A percentile compares a stretch with the other conserved stretches of the same genome.
Conservation (phyloP, 2,329 filamentous ascomycete species). For the Pseudogymnoascus sp. region DNA sequence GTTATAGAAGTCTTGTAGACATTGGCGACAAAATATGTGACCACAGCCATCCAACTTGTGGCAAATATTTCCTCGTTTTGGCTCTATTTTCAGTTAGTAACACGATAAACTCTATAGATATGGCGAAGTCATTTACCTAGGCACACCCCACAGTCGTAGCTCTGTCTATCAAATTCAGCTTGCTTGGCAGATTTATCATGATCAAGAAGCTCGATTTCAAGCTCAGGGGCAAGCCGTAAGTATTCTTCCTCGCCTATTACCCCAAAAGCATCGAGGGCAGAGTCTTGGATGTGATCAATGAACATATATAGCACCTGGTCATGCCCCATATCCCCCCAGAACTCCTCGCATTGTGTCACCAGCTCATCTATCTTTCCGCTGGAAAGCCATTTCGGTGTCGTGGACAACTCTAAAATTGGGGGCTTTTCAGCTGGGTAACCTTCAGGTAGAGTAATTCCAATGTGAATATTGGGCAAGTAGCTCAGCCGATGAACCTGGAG, state of each 20-base stretch:
- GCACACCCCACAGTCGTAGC: conserved; percentile 83
- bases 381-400: conserved; percentile 51
- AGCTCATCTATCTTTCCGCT: conserved; percentile 40
- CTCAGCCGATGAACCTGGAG: conserved; percentile 29
- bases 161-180: conserved; percentile 71
- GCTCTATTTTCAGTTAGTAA: conserved; percentile 45
- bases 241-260: conserved; percentile 41
- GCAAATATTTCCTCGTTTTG: conserved; percentile 77
- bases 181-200: conserved; percentile 69
- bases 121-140: conserved; percentile 42
- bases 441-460: conserved; percentile 47
- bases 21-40: conserved; percentile 87
- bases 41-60: conserved; percentile 75
- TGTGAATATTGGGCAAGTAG: conserved; percentile 50
- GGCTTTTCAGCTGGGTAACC: conserved; percentile 50
- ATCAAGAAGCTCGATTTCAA: conserved; percentile 66
- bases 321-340: conserved; percentile 57
- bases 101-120: conserved; percentile 11
- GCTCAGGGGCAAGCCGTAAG: conserved; percentile 45
- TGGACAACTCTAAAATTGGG: conserved; percentile 44
- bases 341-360: conserved; percentile 40
- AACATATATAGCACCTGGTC: conserved; percentile 54
- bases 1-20: conserved; percentile 83
- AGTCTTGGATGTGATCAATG: conserved; percentile 55
- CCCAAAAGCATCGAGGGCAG: conserved; percentile 53